Conservation (phyloP, 768 basidiomycete genomes). For the Sistotremastrum suecicum region DNA sequence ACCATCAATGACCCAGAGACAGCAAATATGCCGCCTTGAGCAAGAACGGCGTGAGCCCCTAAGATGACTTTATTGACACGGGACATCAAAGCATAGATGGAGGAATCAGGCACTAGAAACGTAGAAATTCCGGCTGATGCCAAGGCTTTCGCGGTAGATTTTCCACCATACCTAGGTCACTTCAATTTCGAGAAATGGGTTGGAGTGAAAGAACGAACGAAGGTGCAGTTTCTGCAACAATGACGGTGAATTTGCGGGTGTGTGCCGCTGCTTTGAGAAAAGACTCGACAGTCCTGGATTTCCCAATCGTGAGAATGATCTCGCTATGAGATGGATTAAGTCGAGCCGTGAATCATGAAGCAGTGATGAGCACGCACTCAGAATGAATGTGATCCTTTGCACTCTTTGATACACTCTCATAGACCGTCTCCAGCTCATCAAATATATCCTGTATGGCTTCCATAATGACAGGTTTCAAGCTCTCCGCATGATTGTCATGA, state of each 20-base stretch:
- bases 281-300: slow-evolving; percentile 85
- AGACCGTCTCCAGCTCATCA: slow-evolving; percentile 91
- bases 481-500: slow-evolving; percentile 24
- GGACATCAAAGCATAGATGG: slow-evolving; percentile 91
- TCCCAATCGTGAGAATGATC: slow-evolving; percentile 88
- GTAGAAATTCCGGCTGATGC: slow-evolving; percentile 78
- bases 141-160: slow-evolving; percentile 69
- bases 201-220: slow-evolving; percentile 33
- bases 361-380: slow-evolving; percentile 48
- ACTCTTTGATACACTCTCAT: slow-evolving; percentile 87
- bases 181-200: not conserved
- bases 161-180: slow-evolving; percentile 58
- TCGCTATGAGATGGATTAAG: slow-evolving; percentile 37
- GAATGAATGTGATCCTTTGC: slow-evolving; percentile 95
- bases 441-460: slow-evolving; percentile 95
- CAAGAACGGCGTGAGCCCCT: slow-evolving; percentile 89
- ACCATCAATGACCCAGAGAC: slow-evolving; percentile 74
- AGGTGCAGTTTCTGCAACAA: slow-evolving; percentile 91
- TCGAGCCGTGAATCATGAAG: slow-evolving; percentile 1
- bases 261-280: slow-evolving; percentile 88
- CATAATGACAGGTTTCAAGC: slow-evolving; percentile 85
- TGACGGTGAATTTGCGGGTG: slow-evolving; percentile 86
- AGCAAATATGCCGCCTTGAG: slow-evolving; percentile 93
- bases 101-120: slow-evolving; percentile 94
- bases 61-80: slow-evolving; percentile 94